Evolutionary conservation across 495 filamentous ascomycete species (phyloP).

Genomic region (Collariella sp.): DNA sequence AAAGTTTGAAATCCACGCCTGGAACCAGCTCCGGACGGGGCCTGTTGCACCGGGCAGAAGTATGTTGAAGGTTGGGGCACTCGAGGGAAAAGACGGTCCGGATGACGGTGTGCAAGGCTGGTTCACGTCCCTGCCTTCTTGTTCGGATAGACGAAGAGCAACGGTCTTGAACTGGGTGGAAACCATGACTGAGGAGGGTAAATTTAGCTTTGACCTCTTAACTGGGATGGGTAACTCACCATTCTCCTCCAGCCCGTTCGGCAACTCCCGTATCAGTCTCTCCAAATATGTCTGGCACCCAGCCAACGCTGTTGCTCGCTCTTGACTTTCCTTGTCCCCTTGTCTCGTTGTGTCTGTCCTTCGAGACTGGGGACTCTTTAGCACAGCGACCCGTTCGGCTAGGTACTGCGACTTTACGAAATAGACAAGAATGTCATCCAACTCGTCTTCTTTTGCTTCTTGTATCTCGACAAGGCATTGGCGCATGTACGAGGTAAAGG

Average conservation of each 20-base stretch:
- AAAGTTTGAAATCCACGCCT: conserved; percentile 31
- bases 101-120: too few relatives aligned
- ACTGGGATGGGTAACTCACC: too few relatives aligned
- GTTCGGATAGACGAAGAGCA: conserved; percentile 1
- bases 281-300: too few relatives aligned
- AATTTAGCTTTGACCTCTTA: too few relatives aligned
- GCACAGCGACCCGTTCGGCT: conserved; percentile 27
- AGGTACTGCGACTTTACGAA: conserved; percentile 33
- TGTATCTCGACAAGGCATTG: conserved; percentile 31
- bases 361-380: conserved; percentile 17
- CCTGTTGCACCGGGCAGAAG: too few relatives aligned
- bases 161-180: conserved; percentile 6
- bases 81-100: too few relatives aligned
- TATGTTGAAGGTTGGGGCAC: too few relatives aligned
- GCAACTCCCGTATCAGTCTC: too few relatives aligned
- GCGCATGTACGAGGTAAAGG: conserved; percentile 29
- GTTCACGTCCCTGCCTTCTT: not conserved
- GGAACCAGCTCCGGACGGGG: conserved; percentile 33
- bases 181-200: conserved; percentile 6
- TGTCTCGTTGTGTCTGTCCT: too few relatives aligned
- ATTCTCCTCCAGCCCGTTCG: too few relatives aligned
- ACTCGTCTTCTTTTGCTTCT: conserved; percentile 23
- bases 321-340: too few relatives aligned
- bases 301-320: too few relatives aligned
- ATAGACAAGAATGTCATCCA: conserved; percentile 27